Base-by-base conservation (phyloP, 2,329 filamentous ascomycete species). In the Cercospora sesami region DNA sequence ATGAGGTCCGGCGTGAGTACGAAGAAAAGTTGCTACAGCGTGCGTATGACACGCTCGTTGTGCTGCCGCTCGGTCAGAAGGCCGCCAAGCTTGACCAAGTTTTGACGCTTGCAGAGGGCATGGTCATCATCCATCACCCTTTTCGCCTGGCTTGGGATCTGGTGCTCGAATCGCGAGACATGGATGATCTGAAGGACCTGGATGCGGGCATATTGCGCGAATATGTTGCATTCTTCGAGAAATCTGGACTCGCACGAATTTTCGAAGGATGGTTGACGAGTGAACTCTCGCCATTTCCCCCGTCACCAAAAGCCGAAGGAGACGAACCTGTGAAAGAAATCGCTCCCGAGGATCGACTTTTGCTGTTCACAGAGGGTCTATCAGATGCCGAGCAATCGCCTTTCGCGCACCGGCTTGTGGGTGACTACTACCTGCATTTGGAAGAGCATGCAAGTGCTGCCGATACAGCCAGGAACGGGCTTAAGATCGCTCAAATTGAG, bases 81-180 rank as follows among this genome's bases (percentile, higher is more conserved):
- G 77, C 81, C 0, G 80, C 83, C 18, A 93, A 96, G 78, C 86
- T 91, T 28, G 83, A 88, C 39, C 89, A 91, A 71, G 90, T 97
- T 0, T 81, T 91, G 74, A 90, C 91, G 68, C 83, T 95, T 63
- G 93, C 94, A 0, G 88, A 90, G 70, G 95, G 94, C 69, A 97
- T 99, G 91, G 94, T 99, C 69, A 91, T 97, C 68, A 95, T 99
- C 78, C 94, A 94, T 74, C 93, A 98, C 74, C 92, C 93, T 0
- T 97, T 90, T 80, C 88, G 90, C 71, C 84, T 96, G 16, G 95
- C 95, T 0, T 99, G 96, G 96, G 90, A 93, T 74, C 90, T 97
- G 69, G 86, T 91, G 31, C 84, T 99, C 67, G 92, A 98, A 76
- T 98, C 94, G 91, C 87, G 91, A 73, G 94, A 97, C 78, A 83